These are phyloP conservation scores for Rheum nobile DNA, from an alignment of 148 eudicot genomes.

Conservation along the genomic window DNA sequence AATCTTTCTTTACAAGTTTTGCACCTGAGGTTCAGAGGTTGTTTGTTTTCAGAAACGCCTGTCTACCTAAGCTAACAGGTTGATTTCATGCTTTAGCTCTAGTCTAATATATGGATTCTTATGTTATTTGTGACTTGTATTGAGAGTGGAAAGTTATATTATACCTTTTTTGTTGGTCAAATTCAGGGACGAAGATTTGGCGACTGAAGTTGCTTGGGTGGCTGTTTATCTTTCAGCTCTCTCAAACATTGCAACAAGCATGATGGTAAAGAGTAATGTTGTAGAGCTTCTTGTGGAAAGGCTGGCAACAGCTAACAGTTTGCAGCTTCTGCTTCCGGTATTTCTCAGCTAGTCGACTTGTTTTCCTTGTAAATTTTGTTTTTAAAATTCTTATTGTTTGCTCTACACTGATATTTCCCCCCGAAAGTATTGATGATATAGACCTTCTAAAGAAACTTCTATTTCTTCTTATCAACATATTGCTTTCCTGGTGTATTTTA, in stretches of 20 bases:
- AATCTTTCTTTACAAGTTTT: background rate
- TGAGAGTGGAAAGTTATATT: background rate
- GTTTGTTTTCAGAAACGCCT: background rate
- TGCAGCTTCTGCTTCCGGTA: conserved; percentile 95
- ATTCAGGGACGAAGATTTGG: conserved; percentile 90
- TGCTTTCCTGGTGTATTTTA: background rate
- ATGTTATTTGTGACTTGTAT: background rate
- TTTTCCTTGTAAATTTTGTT: background rate
- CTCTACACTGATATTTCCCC: background rate
- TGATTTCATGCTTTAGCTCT: background rate
- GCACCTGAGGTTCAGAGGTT: background rate
- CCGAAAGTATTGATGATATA: background rate
- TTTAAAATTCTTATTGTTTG: background rate
- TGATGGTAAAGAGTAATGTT: conserved; percentile 66
- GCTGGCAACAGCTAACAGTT: conserved; percentile 58
- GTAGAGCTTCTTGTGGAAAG: conserved; percentile 75
- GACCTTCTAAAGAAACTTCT: background rate
- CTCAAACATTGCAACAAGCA: conserved; percentile 58
- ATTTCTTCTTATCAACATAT: background rate
- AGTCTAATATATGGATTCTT: background rate
- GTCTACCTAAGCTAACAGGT: background rate
- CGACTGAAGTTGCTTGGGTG: conserved; percentile 98
- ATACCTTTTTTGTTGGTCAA: conserved; percentile 9
- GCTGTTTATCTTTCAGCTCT: conserved; percentile 93
- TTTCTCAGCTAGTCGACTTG: background rate